Evolutionary conservation across 345 rosid genomes (phyloP).

Genomic region (Boechera retrofracta): DNA sequence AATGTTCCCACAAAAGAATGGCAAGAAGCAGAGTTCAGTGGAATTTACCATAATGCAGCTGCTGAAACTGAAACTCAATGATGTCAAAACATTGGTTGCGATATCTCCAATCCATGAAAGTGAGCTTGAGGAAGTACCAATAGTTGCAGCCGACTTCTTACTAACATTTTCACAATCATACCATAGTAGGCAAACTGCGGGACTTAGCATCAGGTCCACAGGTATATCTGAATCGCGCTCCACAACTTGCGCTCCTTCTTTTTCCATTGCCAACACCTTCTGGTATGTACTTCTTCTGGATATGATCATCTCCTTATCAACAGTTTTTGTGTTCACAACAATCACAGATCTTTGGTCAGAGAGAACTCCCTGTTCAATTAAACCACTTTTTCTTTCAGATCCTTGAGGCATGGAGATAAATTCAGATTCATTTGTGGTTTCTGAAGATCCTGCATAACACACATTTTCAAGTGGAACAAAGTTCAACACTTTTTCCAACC

Average conservation of each 20-base stretch:
- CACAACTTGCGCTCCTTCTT: conserved; percentile 79
- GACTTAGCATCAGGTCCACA: conserved; percentile 73
- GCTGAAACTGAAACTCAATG: conserved; percentile 80
- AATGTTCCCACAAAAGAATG: conserved; percentile 24
- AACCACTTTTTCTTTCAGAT: conserved; percentile 47
- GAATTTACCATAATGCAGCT: conserved; percentile 82
- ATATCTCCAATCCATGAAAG: conserved; percentile 73
- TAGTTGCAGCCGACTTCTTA: conserved; percentile 55
- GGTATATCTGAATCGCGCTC: conserved; percentile 87
- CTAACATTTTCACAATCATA: conserved; percentile 68
- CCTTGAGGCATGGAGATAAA: conserved; percentile 49
- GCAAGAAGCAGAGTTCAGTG: conserved; percentile 23
- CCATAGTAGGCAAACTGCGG: conserved; percentile 82
- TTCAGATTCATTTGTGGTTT: conserved; percentile 49
- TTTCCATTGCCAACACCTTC: conserved; percentile 82
- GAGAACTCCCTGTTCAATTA: conserved; percentile 41
- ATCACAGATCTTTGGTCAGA: conserved; percentile 53
- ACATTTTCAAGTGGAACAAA: conserved; percentile 52
- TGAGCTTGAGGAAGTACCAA: conserved; percentile 68
- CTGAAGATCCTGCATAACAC: conserved; percentile 38
- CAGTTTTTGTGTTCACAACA: conserved; percentile 75
- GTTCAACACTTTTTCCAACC: conserved; percentile 55
- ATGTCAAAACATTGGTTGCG: conserved; percentile 75
- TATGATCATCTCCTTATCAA: conserved; percentile 80
- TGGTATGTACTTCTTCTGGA: conserved; percentile 87